Evolutionary conservation across 352 stramenopile species (phyloP).

Genomic region (Phytopythium kandeliae): DNA sequence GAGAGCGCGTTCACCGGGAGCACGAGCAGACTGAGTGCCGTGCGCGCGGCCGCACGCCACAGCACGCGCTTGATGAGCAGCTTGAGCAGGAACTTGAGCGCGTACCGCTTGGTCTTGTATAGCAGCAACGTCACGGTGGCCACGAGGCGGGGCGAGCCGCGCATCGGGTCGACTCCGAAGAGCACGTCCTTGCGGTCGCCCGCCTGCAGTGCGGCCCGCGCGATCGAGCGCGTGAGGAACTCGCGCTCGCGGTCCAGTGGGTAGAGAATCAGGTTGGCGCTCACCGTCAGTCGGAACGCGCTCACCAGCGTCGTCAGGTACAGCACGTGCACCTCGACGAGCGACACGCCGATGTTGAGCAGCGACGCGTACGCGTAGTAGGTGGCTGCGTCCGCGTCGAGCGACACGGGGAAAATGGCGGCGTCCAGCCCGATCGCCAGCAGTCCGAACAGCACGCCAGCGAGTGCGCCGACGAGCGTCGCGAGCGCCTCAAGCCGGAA

Average conservation of each 20-base stretch:
- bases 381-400: constrained; percentile 7
- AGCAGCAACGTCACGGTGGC: constrained; percentile 32
- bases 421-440: constrained; percentile 32
- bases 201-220: constrained; percentile 38
- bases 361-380: constrained; percentile 28
- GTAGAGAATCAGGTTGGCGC: constrained; percentile 34
- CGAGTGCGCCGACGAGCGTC: constrained; percentile 15
- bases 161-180: constrained; percentile 52
- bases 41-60: constrained; percentile 37
- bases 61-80: constrained; percentile 47
- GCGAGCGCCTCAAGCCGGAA: constrained; percentile 23
- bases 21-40: constrained; percentile 30
- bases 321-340: constrained; percentile 38
- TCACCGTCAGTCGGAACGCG: constrained; percentile 38
- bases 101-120: constrained; percentile 49
- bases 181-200: constrained; percentile 31
- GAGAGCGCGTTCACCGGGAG: constrained; percentile 41
- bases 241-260: constrained; percentile 42
- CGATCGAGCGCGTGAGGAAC: constrained; percentile 40
- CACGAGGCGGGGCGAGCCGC: constrained; percentile 29
- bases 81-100: constrained; percentile 52
- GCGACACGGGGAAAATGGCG: constrained; percentile 9
- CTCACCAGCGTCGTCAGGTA: constrained; percentile 32
- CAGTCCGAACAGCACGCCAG: constrained; percentile 28
- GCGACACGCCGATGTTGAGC: constrained; percentile 42